phyloP scores from a whole-genome alignment of 164 flowering plant genomes.

The Magnolia changhungtana region DNA sequence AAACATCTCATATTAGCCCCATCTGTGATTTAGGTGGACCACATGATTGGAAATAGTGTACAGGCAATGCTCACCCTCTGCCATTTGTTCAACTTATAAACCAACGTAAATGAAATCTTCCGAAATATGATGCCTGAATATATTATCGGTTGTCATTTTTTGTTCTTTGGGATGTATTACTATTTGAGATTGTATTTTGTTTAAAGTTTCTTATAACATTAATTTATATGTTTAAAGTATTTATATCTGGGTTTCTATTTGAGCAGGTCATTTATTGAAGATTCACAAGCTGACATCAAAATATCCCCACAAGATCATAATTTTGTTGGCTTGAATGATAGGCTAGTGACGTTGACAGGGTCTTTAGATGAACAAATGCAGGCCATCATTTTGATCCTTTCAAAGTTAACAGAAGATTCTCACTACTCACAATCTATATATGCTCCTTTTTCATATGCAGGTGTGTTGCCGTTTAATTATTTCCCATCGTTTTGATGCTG shows the following conservation, averaged over 20 bases:
- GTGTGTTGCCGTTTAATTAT: slow-evolving; percentile 23
- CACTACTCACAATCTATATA: slow-evolving; percentile 69
- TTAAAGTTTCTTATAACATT: no score
- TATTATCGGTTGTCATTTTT: no score
- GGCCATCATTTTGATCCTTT: slow-evolving; percentile 67
- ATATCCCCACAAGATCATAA: slow-evolving; percentile 84
- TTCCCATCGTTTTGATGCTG: neutral
- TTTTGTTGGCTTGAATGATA: slow-evolving; percentile 71
- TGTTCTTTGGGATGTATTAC: no score
- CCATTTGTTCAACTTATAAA: no score
- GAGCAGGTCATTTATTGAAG: slow-evolving; percentile 92
- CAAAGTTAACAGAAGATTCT: slow-evolving; percentile 75
- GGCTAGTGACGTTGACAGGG: slow-evolving; percentile 83
- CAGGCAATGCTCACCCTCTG: no score
- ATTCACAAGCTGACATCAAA: slow-evolving; percentile 85
- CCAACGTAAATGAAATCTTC: no score
- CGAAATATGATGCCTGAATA: no score
- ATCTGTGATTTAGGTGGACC: no score
- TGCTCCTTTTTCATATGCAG: slow-evolving; percentile 85
- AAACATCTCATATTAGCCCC: no score
- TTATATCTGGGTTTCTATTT: slow-evolving; percentile 6
- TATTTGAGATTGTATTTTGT: no score
- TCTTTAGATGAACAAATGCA: slow-evolving; percentile 79
- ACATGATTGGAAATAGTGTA: no score
- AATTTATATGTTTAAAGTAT: neutral